Evolutionary conservation across 192 early-diverging fungal genomes (phyloP), one percentile per base, ranked within the genome.

Genomic region (Coemansia sp.): DNA sequence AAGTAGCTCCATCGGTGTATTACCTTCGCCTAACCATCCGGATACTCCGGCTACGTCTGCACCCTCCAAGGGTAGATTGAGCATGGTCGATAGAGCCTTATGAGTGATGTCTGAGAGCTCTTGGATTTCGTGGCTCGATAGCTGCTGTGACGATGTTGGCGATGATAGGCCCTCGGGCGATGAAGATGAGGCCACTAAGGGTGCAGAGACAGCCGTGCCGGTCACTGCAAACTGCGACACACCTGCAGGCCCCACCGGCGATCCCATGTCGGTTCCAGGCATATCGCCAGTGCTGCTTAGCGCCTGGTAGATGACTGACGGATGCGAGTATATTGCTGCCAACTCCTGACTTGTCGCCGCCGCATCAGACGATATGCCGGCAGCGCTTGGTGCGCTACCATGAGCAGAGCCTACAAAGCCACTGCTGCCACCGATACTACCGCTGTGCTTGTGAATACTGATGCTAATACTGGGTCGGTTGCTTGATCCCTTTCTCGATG

Each of bases 21-120:
- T 67, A 9, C 64, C 59, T 37, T 67, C 52, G 18, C 71, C 71
- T 25, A 74, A 55, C 71, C 71, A 74, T 3, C 71, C 71, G 0
- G 71, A 60, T 13, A 74, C 71, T 0, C 71, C 71, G 0, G 64
- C 43, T 1, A 74, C 71, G 24, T 74, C 71, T 5, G 60, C 64
- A 1, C 71, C 71, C 39, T 74, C 71, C 47, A 74, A 40, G 9
- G 71, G 71, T 28, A 74, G 58, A 28, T 43, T 62, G 45, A 74
- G 29, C 60, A 74, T 52, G 13, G 71, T 48, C 6, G 64, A 53
- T 15, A 74, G 59, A 0, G 55, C 71, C 30, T 45, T 59, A 8
- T 64, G 71, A 3, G 71, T 59, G 10, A 60, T 67, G 9, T 67
- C 71, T 4, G 64, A 47, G 19, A 74, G 34, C 26, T 67, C 64